These are phyloP conservation scores for Phoenix roebelenii DNA, from an alignment of 176 grass and related monocot genomes.

Conservation along the genomic window DNA sequence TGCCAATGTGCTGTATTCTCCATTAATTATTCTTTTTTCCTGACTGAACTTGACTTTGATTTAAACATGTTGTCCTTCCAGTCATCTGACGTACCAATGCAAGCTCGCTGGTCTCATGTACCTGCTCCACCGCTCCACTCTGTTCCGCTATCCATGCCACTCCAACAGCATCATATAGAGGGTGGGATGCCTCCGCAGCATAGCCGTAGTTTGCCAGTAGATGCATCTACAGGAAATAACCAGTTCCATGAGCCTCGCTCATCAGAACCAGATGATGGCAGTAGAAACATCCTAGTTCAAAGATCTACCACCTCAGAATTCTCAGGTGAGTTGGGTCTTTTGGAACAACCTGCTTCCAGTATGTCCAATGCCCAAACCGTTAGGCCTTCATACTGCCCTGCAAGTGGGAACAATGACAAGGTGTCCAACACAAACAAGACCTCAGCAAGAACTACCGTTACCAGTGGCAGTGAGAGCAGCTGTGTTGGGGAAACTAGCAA, in stretches of 20 bases:
- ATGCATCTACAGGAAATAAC: slow-evolving; percentile 33
- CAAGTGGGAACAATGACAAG: slow-evolving; percentile 45
- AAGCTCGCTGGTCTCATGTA: slow-evolving; percentile 88
- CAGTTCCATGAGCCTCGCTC: slow-evolving; percentile 39
- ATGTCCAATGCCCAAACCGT: slow-evolving; percentile 29
- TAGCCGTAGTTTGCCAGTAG: slow-evolving; percentile 38
- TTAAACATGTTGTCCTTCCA: slow-evolving; percentile 24
- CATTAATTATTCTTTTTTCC: no score
- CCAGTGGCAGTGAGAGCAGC: slow-evolving; percentile 31
- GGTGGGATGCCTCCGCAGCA: slow-evolving; percentile 34
- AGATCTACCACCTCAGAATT: slow-evolving; percentile 34
- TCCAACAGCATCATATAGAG: slow-evolving; percentile 76
- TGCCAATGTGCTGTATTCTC: no score
- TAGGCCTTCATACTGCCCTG: slow-evolving; percentile 29
- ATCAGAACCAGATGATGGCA: slow-evolving; percentile 35
- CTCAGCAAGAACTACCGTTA: slow-evolving; percentile 20
- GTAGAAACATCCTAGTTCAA: slow-evolving; percentile 27
- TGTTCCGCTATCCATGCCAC: slow-evolving; percentile 57
- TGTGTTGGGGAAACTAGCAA: slow-evolving; percentile 25
- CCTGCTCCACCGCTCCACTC: slow-evolving; percentile 62
- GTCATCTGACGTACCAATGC: slow-evolving; percentile 78
- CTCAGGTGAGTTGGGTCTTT: slow-evolving; percentile 37
- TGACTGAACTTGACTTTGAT: no score
- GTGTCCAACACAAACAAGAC: slow-evolving; percentile 37
- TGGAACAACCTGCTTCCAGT: slow-evolving; percentile 40